A percentile compares a stretch with the other conserved stretches of the same genome.
Evolutionary conservation across 306 rosid genomes (phyloP).

Genomic region (Oemleria cerasiformis): DNA sequence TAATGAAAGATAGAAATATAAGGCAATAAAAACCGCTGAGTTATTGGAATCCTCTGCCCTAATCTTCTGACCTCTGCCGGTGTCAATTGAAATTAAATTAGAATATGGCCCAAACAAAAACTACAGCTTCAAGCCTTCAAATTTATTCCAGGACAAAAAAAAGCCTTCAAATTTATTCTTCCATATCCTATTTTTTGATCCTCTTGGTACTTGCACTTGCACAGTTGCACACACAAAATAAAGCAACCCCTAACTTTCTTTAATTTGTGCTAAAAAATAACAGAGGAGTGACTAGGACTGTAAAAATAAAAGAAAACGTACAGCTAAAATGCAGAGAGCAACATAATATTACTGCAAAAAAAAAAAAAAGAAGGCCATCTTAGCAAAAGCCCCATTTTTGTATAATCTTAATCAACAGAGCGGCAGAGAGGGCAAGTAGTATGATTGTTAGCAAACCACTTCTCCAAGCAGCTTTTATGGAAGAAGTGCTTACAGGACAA

Average conservation of each 20-base stretch:
- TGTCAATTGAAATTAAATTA: too few relatives aligned
- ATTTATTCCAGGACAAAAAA: too few relatives aligned
- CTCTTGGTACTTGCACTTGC: neutral
- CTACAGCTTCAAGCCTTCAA: too few relatives aligned
- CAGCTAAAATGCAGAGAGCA: neutral
- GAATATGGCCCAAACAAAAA: too few relatives aligned
- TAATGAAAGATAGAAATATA: too few relatives aligned
- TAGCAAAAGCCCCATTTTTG: too few relatives aligned
- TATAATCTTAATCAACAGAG: conserved; percentile 33
- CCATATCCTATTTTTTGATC: neutral
- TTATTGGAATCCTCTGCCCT: too few relatives aligned
- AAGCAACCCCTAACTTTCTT: conserved; percentile 13
- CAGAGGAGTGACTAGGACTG: neutral
- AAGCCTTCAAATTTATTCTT: neutral
- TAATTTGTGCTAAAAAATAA: neutral
- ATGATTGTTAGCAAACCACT: conserved; percentile 69
- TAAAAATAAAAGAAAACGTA: neutral
- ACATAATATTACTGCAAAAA: neutral
- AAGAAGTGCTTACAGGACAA: conserved; percentile 81
- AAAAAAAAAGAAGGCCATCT: neutral
- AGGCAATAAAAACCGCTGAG: too few relatives aligned
- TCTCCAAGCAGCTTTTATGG: conserved; percentile 67
- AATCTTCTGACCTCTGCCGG: too few relatives aligned
- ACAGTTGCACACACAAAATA: neutral
- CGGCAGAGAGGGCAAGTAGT: conserved; percentile 78